Conservation (phyloP, 768 basidiomycete genomes). For the Trametes sanguinea region DNA sequence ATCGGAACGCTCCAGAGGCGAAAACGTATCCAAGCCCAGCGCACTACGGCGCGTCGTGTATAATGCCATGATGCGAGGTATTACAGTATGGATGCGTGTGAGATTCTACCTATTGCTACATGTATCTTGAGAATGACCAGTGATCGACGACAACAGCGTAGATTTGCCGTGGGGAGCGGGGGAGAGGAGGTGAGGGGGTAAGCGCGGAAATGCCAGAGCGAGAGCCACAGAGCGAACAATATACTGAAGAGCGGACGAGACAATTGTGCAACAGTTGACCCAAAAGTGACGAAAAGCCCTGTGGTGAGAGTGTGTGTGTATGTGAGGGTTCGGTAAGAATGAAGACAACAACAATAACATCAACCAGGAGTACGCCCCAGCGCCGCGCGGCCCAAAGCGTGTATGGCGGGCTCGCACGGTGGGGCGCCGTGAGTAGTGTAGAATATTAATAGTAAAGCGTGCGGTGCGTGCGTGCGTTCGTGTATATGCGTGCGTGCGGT, state of each 20-base stretch:
- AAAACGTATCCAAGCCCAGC: conserved; percentile 21
- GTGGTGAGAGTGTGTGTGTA: background rate
- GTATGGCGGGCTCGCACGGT: conserved; percentile 16
- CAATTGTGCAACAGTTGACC: conserved; percentile 22
- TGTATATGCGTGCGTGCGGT: conserved; percentile 30
- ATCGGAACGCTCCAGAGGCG: background rate
- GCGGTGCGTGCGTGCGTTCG: conserved; percentile 26
- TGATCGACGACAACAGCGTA: conserved; percentile 16
- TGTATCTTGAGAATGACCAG: conserved; percentile 9
- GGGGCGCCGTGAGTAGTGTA: conserved; percentile 26
- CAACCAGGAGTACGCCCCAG: conserved; percentile 5
- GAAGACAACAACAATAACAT: background rate
- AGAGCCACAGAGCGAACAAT: conserved; percentile 22
- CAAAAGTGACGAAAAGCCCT: conserved; percentile 10
- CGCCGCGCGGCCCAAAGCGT: conserved; percentile 20
- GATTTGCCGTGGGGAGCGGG: conserved; percentile 6
- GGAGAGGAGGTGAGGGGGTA: background rate
- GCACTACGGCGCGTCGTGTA: conserved; percentile 31
- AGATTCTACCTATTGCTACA: conserved; percentile 27
- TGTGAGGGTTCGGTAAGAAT: background rate
- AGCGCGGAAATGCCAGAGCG: conserved; percentile 15
- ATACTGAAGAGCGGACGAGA: conserved; percentile 14
- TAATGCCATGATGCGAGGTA: conserved; percentile 30
- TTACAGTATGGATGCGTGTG: conserved; percentile 22
- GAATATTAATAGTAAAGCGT: conserved; percentile 15